These are phyloP conservation scores for Piedraia hortae DNA, from an alignment of 2,329 filamentous ascomycete genomes.

Conservation along the genomic window DNA sequence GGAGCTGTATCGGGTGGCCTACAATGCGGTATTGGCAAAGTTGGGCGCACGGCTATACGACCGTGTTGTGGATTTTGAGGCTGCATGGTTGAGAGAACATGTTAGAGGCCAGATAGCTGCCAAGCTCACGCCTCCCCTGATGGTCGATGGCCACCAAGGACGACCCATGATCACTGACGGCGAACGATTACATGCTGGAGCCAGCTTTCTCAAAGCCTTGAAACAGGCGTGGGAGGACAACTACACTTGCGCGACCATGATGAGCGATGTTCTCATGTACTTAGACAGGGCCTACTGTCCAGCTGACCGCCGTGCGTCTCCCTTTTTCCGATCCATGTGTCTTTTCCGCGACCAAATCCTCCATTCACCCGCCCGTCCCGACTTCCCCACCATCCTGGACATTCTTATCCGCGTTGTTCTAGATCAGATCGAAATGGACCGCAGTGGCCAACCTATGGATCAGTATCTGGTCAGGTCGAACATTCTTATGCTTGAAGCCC, in stretches of 20 bases:
- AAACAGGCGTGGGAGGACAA: slow-evolving; percentile 69
- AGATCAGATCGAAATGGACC: slow-evolving; percentile 77
- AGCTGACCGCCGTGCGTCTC: slow-evolving; percentile 45
- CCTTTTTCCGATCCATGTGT: slow-evolving; percentile 62
- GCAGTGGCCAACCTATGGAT: slow-evolving; percentile 71
- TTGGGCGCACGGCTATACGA: slow-evolving; percentile 61
- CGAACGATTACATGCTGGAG: slow-evolving; percentile 54
- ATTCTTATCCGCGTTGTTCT: slow-evolving; percentile 60
- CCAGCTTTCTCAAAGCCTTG: slow-evolving; percentile 52
- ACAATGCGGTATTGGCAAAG: slow-evolving; percentile 78
- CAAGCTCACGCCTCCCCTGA: slow-evolving; percentile 41
- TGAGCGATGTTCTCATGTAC: slow-evolving; percentile 80
- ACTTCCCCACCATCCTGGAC: slow-evolving; percentile 18
- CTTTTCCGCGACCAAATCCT: slow-evolving; percentile 74
- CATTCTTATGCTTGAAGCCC: slow-evolving; percentile 63
- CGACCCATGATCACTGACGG: slow-evolving; percentile 31
- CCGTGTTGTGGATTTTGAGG: slow-evolving; percentile 53
- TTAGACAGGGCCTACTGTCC: slow-evolving; percentile 66
- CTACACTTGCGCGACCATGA: slow-evolving; percentile 84
- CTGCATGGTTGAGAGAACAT: slow-evolving; percentile 46
- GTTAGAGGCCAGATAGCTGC: slow-evolving; percentile 44
- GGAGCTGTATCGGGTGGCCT: slow-evolving; percentile 75
- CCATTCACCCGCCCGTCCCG: slow-evolving; percentile 25
- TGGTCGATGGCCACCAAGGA: slow-evolving; percentile 17
- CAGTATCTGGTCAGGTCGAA: slow-evolving; percentile 56